Evolutionary conservation across 345 rosid genomes (phyloP).

Genomic region (Linum trigynum): DNA sequence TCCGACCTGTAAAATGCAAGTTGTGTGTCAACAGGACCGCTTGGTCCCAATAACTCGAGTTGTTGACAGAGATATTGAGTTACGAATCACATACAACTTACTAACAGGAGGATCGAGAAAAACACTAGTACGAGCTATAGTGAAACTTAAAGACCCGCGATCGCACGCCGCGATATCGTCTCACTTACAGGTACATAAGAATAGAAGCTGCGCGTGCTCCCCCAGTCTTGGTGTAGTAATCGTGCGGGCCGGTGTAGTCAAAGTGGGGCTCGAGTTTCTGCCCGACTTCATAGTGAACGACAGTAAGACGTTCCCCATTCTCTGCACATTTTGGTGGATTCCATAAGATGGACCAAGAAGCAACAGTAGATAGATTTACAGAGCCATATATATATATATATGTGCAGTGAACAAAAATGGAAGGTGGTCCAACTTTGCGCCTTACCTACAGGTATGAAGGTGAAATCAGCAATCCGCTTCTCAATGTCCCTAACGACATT

Average conservation of each 20-base stretch:
- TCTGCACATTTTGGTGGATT: slow-evolving; percentile 34
- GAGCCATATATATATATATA: neutral
- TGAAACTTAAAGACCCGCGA: neutral
- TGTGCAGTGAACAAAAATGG: no score
- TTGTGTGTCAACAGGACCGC: no score
- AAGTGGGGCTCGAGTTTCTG: slow-evolving; percentile 90
- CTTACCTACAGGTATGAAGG: slow-evolving; percentile 79
- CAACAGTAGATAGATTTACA: no score
- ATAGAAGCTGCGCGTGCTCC: slow-evolving; percentile 93
- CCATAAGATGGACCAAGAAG: neutral
- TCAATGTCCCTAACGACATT: slow-evolving; percentile 64
- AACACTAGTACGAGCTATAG: no score
- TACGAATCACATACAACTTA: no score
- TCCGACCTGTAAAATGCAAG: slow-evolving; percentile 53
- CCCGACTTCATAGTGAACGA: slow-evolving; percentile 90
- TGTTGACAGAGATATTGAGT: no score
- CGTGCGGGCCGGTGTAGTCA: slow-evolving; percentile 59
- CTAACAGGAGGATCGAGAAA: no score
- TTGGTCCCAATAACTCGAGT: no score
- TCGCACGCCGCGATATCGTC: no score
- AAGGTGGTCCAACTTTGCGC: slow-evolving; percentile 16
- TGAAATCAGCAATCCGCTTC: slow-evolving; percentile 77
- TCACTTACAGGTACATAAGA: slow-evolving; percentile 90
- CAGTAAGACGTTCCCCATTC: slow-evolving; percentile 88
- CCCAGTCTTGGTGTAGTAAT: slow-evolving; percentile 74